Base-by-base conservation (phyloP, 1,284 basidiomycete genomes). In the Macrocystidia cucumis region DNA sequence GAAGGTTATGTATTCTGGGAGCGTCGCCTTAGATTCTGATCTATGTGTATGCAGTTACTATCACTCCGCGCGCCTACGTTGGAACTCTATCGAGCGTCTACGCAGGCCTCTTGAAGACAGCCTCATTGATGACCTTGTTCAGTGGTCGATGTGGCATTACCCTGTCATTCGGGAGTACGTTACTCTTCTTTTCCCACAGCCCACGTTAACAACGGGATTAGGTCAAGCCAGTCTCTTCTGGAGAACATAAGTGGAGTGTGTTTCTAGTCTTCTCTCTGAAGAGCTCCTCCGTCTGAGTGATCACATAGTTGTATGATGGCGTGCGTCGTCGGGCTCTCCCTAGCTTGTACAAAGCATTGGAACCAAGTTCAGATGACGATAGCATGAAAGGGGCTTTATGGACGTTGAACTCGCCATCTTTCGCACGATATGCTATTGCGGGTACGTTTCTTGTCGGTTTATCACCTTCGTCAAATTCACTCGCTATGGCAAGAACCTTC, bases 361-460 rank as follows among this genome's bases (percentile, higher is more conserved):
- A 77, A 36, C 76, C 81, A 3, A 86, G 82, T 1, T 73, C 70
- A 14, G 86, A 90, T 27, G 88, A 91, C 47, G 89, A 93, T 56
- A 72, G 82, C 28, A 90, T 92, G 78, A 96, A 97, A 62, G 90
- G 90, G 9, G 91, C 91, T 0, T 60, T 97, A 7, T 91, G 90
- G 72, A 83, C 89, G 3, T 60, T 97, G 18, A 83, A 83, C 45
- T 64, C 67, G 18, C 66, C 76, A 9, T 65, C 67, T 4, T 79
- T 86, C 42, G 75, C 77, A 56, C 78, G 72, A 55, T 80, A 78
- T 56, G 77, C 78, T 1, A 63, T 74, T 16, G 59, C 65, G 32
- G 75, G 77, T 77, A 45, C 41, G 62, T 37, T 27, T 32, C 18
- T 9, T 12, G 3, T 24, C 18, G 8, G 2, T 23, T 9, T 9